Percentiles rank a stretch among this genome's conserved stretches.
These are phyloP conservation scores for Phlebiopsis flavidoalba DNA, from an alignment of 768 basidiomycete species.

Conservation along the genomic window DNA sequence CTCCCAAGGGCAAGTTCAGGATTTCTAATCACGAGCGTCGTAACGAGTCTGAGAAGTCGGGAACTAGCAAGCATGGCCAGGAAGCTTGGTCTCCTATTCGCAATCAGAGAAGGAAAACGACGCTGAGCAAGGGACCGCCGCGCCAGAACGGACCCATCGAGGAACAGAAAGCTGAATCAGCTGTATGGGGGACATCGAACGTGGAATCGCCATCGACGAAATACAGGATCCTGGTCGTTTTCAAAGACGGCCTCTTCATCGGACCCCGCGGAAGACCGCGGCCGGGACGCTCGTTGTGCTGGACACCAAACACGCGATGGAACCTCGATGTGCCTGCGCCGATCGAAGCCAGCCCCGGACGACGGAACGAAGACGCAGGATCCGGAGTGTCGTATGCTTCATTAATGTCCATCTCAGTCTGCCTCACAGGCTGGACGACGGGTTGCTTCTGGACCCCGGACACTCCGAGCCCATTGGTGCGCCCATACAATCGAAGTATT, in stretches of 20 bases:
- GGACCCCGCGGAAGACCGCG: constrained; percentile 11
- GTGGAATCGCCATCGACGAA: constrained; percentile 15
- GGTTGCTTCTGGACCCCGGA: neutral
- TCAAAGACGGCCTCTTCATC: constrained; percentile 7
- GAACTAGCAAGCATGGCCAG: neutral
- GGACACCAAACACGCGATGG: constrained; percentile 31
- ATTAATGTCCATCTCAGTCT: constrained; percentile 48
- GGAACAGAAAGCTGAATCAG: constrained; percentile 28
- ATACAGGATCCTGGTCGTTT: constrained; percentile 11
- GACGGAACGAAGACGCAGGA: neutral
- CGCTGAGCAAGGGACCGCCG: neutral
- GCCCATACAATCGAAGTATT: constrained; percentile 10
- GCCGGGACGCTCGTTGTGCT: constrained; percentile 30
- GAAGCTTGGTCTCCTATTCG: neutral
- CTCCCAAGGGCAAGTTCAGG: constrained; percentile 2
- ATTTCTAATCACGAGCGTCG: constrained; percentile 2
- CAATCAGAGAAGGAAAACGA: neutral
- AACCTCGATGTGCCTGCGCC: neutral
- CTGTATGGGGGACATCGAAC: constrained; percentile 60
- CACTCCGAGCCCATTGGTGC: neutral
- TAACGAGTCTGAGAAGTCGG: neutral
- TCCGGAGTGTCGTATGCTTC: constrained; percentile 17
- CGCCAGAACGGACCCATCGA: neutral
- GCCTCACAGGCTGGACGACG: constrained; percentile 39
- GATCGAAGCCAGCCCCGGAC: neutral